Percentiles rank a stretch among this genome's conserved stretches.
phyloP scores from a whole-genome alignment of 306 rosid genomes.

The Rosa chinensis region DNA sequence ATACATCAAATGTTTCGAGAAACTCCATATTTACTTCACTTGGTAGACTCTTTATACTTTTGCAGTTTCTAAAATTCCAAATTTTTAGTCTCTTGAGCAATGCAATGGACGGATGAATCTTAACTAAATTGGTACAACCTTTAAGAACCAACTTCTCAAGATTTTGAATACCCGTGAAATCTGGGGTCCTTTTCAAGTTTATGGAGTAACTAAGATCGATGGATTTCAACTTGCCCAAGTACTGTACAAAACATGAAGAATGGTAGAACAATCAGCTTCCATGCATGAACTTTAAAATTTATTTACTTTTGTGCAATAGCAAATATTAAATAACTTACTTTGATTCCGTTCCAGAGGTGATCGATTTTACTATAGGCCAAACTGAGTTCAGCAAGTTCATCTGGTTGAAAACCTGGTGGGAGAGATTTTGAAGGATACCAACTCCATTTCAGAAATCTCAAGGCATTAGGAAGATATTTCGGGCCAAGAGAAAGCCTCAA shows the following conservation, averaged over 20 bases:
- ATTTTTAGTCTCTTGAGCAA: constrained; percentile 10
- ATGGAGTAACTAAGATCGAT: constrained; percentile 24
- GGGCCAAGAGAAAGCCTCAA: too few relatives aligned
- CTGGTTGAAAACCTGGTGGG: too few relatives aligned
- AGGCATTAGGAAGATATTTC: too few relatives aligned
- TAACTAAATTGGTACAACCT: constrained; percentile 20
- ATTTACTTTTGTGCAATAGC: too few relatives aligned
- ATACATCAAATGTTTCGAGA: constrained; percentile 14
- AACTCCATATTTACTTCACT: not conserved
- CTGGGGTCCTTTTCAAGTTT: constrained; percentile 18
- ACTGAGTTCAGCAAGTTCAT: too few relatives aligned
- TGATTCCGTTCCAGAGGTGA: too few relatives aligned
- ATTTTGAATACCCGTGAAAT: constrained; percentile 19
- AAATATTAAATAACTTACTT: too few relatives aligned
- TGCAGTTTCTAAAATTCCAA: constrained; percentile 11
- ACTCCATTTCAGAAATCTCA: too few relatives aligned
- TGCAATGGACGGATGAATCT: constrained; percentile 21
- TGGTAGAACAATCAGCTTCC: too few relatives aligned
- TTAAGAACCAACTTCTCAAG: constrained; percentile 14
- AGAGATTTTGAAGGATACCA: too few relatives aligned
- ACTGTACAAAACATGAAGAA: not conserved
- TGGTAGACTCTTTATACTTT: constrained; percentile 11
- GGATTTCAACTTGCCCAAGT: constrained; percentile 11
- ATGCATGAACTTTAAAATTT: too few relatives aligned
- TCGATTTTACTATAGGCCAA: too few relatives aligned